phyloP scores from a whole-genome alignment of 768 basidiomycete species.

The Trametes gibbosa region DNA sequence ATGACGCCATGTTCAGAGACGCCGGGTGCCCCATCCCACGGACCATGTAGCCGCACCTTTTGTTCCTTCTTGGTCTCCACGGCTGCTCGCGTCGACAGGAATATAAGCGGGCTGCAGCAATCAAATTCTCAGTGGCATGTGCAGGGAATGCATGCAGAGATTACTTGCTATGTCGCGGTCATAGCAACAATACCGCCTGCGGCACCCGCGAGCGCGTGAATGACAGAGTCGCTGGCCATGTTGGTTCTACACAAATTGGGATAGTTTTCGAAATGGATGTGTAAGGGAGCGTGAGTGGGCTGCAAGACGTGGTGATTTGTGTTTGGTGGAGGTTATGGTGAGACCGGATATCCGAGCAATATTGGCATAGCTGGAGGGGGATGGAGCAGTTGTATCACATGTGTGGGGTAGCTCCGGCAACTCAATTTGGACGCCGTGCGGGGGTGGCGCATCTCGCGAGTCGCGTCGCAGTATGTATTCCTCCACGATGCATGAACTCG shows the following conservation, averaged over 20 bases:
- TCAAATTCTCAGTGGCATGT: neutral
- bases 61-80: slow-evolving; percentile 79
- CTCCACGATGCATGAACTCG: too few species aligned
- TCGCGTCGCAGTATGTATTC: too few species aligned
- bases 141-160: neutral
- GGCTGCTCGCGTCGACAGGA: slow-evolving; percentile 90
- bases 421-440: slow-evolving; percentile 1
- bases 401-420: neutral
- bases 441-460: neutral
- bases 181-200: slow-evolving; percentile 89
- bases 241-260: neutral
- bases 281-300: neutral
- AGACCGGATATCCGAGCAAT: neutral
- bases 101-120: slow-evolving; percentile 74
- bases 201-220: slow-evolving; percentile 88
- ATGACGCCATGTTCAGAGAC: neutral
- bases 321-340: neutral
- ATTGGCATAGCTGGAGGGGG: neutral
- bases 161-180: slow-evolving; percentile 79
- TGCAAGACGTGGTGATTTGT: neutral
- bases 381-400: slow-evolving; percentile 4
- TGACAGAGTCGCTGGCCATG: slow-evolving; percentile 60
- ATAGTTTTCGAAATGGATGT: neutral
- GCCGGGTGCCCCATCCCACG: neutral
- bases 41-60: slow-evolving; percentile 47